Evolutionary conservation across 352 stramenopile species (phyloP), one percentile per base, ranked within the genome.

Genomic region (Phytopythium oedochilum): DNA sequence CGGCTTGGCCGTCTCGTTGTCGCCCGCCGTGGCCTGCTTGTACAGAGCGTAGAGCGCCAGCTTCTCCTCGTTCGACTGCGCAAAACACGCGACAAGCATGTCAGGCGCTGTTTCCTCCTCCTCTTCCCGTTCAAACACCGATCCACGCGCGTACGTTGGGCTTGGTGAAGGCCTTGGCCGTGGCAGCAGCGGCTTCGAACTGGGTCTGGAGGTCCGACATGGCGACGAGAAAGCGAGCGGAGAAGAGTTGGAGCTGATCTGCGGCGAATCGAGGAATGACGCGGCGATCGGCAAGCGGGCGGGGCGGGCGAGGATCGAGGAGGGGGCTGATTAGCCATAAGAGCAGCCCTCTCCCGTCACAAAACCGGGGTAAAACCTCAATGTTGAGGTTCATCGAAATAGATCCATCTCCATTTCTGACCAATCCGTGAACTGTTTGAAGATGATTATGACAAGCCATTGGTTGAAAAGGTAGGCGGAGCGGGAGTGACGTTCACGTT

Each of bases 1-100:
- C 7, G 88, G 82, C 61, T 82, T 83, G 53, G 72, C 31, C 46
- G 82, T 92, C 59, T 75, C 90, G 71, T 89, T 88, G 79, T 96
- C 86, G 20, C 88, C 88, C 25, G 89, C 65, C 12, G 83, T 96
- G 44, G 84, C 86, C 71, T 96, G 88, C 82, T 96, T 96, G 83
- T 81, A 96, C 64, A 83, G 78, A n/a, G 82, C 78, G 77, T 96
- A 96, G 47, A 96, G 66, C 25, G 73, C 69, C 57, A 96, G 83
- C 79, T 96, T 96, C 66, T 96, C 84, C 48, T 93, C 83, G 81
- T 96, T 94, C n/a, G 66, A 68, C 63, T 84, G 53, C 36, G 20
- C 15, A 6, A 48, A 54, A 38, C 45, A 15, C 25, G 20, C 53
- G n/a, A 39, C 22, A 56, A 47, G 40, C 12, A 11, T 22, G 20